A percentile compares a stretch with the other conserved stretches of the same genome.
Conservation (phyloP, 768 basidiomycete species). For the Suillus americanus region DNA sequence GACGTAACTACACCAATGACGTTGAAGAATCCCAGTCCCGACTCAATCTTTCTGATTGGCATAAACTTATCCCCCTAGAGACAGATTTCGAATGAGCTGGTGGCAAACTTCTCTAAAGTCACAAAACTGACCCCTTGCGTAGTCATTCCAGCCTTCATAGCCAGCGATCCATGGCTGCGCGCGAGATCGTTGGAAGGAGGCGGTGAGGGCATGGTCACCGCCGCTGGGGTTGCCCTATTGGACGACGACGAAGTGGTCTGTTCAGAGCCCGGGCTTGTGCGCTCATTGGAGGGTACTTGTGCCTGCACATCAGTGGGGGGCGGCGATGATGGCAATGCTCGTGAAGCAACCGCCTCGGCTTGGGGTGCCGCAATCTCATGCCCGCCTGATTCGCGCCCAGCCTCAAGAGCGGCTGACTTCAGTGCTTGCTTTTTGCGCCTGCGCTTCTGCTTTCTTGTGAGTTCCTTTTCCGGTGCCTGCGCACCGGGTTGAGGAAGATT, state of each 20-base stretch:
- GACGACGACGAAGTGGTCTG: not conserved
- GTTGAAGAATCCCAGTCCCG: conserved; percentile 20
- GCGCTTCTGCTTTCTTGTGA: not conserved
- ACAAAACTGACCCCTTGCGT: conserved; percentile 1
- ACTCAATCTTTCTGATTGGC: conserved; percentile 15
- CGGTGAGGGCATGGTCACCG: not conserved
- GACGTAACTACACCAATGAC: conserved; percentile 33
- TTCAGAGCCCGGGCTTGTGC: not conserved
- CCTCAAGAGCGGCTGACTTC: not conserved
- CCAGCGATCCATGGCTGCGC: not conserved
- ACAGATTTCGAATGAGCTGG: not conserved
- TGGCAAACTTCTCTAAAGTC: too few relatives aligned
- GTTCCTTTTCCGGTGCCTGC: not conserved
- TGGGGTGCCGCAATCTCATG: not conserved
- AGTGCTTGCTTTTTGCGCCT: not conserved
- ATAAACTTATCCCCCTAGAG: conserved; percentile 28
- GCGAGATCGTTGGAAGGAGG: not conserved
- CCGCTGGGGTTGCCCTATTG: not conserved
- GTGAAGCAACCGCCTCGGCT: not conserved
- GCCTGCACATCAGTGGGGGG: not conserved
- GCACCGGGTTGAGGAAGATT: not conserved
- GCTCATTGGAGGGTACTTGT: not conserved
- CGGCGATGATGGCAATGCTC: not conserved
- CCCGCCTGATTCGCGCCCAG: not conserved
- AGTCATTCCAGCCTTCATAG: not conserved